Conservation (phyloP, 106 monocot genomes). For the Dendrobium huoshanense region DNA sequence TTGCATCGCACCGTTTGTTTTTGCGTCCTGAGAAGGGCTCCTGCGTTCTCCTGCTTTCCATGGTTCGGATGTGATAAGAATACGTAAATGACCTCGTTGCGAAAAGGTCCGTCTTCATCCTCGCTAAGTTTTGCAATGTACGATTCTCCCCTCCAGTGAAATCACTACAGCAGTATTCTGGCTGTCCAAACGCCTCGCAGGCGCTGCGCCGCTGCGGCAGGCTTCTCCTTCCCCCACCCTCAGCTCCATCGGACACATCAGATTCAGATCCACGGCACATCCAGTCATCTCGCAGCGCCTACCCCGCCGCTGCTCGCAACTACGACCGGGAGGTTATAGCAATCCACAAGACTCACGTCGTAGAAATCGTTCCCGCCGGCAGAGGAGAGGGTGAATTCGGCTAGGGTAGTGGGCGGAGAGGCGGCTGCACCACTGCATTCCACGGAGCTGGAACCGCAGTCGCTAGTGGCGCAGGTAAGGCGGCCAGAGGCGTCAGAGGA, state of each 20-base stretch:
- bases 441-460: slow-evolving; percentile 56
- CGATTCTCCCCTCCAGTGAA: too few relatives aligned
- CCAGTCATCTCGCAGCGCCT: slow-evolving; percentile 29
- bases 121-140: too few relatives aligned
- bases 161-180: slow-evolving; percentile 37
- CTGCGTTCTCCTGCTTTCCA: too few relatives aligned
- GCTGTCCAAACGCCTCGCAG: slow-evolving; percentile 29
- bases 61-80: too few relatives aligned
- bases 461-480: slow-evolving; percentile 55
- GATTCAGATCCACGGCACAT: slow-evolving; percentile 37
- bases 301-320: slow-evolving; percentile 18
- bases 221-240: slow-evolving; percentile 28
- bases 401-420: slow-evolving; percentile 56
- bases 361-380: slow-evolving; percentile 47
- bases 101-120: too few relatives aligned
- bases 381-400: slow-evolving; percentile 51
- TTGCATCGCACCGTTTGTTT: too few relatives aligned
- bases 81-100: too few relatives aligned
- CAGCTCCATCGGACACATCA: slow-evolving; percentile 47
- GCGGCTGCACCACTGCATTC: slow-evolving; percentile 62
- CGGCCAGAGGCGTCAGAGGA: slow-evolving; percentile 28
- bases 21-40: too few relatives aligned
- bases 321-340: slow-evolving; percentile 66
- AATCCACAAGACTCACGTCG: slow-evolving; percentile 82
- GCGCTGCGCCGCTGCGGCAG: slow-evolving; percentile 12